Base-by-base conservation (phyloP, 441 rosid genomes). In the Populus hybrid region DNA sequence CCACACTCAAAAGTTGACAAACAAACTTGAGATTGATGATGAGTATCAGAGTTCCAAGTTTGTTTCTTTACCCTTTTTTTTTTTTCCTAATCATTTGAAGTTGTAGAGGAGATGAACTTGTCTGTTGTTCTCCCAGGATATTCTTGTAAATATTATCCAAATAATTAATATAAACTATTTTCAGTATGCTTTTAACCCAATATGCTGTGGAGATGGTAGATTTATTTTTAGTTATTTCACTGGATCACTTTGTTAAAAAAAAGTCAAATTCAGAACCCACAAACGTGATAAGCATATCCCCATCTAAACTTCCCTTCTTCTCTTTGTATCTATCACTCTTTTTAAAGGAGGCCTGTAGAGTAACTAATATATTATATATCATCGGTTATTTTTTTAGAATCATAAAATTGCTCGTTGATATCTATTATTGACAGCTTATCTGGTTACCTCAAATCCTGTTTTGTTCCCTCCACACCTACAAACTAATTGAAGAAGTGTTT, bases 1-100 rank as follows among this genome's bases (percentile, higher is more conserved):
- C 87, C 86, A 81, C 70, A 26, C 34, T 28, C 72, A 65, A 8
- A 71, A 34, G 24, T 18, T 36, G 65, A 38, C 21, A 38, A 66
- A 66, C 50, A 66, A 2, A 24, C 28, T 68, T 69, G 79, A 8
- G 72, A 42, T 36, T 12, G 50, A 70, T 64, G 54, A 21, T 18
- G 10, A 30, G 23, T 65, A 35, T 70, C 18, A 78, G 65, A 72
- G 35, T 32, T 61, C 42, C 67, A 69, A 68, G 68, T 12, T 42
- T 69, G 67, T 21, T 57, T 61, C 65, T 66, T 36, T 32, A 46
- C 4, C 16, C 26, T 54, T 50, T 57, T 59, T 2, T 59, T 59
- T 3, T 18, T 14, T 9, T 2, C 10, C 42, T 34, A 34, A 50
- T 50, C n/a, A 50, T 50, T 6, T 57, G 23, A 57, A 57, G 1